A percentile compares a stretch with the other conserved stretches of the same genome.
Conservation (phyloP, 768 basidiomycete species). For the Podaxis sp. region DNA sequence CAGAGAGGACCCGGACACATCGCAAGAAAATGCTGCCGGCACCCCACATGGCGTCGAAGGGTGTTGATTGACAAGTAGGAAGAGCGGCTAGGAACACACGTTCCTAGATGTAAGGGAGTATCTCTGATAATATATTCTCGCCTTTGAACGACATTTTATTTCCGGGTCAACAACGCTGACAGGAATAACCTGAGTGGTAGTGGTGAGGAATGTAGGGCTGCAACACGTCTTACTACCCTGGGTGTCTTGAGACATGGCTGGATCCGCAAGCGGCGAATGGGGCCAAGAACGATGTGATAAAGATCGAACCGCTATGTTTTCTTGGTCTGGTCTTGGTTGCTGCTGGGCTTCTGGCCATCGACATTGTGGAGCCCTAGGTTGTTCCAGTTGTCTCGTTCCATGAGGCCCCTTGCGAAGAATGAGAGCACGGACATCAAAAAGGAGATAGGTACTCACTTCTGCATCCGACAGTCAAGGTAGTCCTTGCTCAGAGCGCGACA, state of each 20-base stretch:
- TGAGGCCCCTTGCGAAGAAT: slow-evolving; percentile 62
- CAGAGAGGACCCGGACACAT: background rate
- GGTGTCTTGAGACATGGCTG: background rate
- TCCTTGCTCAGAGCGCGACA: slow-evolving; percentile 74
- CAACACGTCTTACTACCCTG: background rate
- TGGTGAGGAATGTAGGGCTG: background rate
- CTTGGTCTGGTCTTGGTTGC: background rate
- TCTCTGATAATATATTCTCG: background rate
- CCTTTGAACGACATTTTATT: background rate
- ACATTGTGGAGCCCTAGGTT: slow-evolving; percentile 78
- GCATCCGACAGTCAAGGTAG: slow-evolving; percentile 89
- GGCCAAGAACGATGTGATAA: background rate
- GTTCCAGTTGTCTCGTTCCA: slow-evolving; percentile 85
- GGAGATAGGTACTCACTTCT: slow-evolving; percentile 53
- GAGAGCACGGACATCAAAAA: background rate
- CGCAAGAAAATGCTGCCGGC: background rate
- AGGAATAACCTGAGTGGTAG: background rate
- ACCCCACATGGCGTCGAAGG: background rate
- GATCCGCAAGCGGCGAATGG: background rate
- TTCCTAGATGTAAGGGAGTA: background rate
- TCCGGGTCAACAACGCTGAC: background rate
- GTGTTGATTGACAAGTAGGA: background rate
- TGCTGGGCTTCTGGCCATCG: slow-evolving; percentile 25
- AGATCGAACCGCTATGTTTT: background rate
- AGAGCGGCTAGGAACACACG: background rate